Percentiles rank a stretch among this genome's conserved stretches.
Evolutionary conservation across 805 yeast species (phyloP).

Genomic region (Aciculoconidium aculeatum): DNA sequence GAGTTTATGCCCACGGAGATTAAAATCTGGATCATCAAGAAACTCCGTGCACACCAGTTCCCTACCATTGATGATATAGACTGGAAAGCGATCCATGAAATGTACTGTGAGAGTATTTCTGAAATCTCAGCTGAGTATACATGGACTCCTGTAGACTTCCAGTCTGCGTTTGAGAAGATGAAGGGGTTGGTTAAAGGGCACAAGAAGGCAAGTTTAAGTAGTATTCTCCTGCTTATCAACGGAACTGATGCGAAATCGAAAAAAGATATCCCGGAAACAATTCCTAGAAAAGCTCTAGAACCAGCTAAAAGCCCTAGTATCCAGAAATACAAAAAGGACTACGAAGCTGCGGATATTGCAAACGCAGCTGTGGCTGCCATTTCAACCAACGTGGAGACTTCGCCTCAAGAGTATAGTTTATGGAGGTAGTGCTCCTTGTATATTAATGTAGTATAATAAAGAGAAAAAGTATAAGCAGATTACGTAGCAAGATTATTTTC

Average conservation of each 20-base stretch:
- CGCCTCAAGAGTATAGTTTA: conserved; percentile 31
- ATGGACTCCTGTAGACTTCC: conserved; percentile 63
- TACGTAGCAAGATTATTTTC: no score
- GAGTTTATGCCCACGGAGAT: conserved; percentile 27
- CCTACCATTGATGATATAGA: conserved; percentile 23
- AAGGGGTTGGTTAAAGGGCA: conserved; percentile 45
- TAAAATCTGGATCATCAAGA: conserved; percentile 34
- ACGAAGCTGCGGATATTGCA: conserved; percentile 29
- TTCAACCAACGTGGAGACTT: conserved; percentile 21
- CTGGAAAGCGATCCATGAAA: conserved; percentile 29
- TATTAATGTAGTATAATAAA: no score
- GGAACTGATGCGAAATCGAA: no score
- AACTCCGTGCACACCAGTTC: conserved; percentile 21
- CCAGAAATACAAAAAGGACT: no score
- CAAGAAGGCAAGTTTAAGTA: conserved; percentile 6
- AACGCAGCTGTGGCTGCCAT: conserved; percentile 36
- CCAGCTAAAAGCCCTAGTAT: no score
- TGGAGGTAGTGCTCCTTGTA: conserved; percentile 20
- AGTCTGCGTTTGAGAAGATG: conserved; percentile 56
- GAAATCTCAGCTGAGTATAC: conserved; percentile 9
- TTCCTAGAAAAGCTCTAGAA: no score
- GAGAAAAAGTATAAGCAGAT: no score
- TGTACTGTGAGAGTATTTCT: conserved; percentile 18
- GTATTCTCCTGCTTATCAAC: no score
- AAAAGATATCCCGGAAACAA: no score